These are phyloP conservation scores for Mycena capillaripes DNA, from an alignment of 768 basidiomycete species.

Conservation along the genomic window DNA sequence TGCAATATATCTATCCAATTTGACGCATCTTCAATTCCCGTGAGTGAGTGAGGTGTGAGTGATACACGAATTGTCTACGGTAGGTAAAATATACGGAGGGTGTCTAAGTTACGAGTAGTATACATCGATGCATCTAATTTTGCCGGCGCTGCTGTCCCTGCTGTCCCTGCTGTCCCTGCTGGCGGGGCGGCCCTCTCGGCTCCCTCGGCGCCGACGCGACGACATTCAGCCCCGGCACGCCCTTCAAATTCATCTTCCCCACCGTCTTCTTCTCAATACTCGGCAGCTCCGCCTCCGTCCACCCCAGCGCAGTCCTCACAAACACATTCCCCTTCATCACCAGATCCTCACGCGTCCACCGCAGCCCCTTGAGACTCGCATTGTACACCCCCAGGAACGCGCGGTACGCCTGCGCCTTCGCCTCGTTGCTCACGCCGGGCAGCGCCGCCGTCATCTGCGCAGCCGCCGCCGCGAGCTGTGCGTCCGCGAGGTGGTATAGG, in stretches of 20 bases:
- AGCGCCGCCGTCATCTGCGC: slow-evolving; percentile 45
- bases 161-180: too few species aligned
- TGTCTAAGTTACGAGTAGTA: not conserved
- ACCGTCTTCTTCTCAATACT: slow-evolving; percentile 58
- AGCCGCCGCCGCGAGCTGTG: slow-evolving; percentile 35
- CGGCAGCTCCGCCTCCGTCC: slow-evolving; percentile 51
- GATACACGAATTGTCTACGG: too few species aligned
- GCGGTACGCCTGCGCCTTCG: slow-evolving; percentile 66
- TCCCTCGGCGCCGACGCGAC: slow-evolving; percentile 11
- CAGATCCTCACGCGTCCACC: slow-evolving; percentile 55
- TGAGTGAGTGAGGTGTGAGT: too few species aligned
- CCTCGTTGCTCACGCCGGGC: slow-evolving; percentile 48
- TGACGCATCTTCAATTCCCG: too few species aligned
- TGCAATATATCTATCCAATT: too few species aligned
- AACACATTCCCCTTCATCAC: slow-evolving; percentile 57
- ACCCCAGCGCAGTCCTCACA: slow-evolving; percentile 53
- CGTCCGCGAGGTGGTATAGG: slow-evolving; percentile 14
- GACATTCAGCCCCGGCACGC: slow-evolving; percentile 47
- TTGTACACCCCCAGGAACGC: slow-evolving; percentile 74
- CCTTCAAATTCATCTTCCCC: slow-evolving; percentile 65
- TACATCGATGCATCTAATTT: not conserved
- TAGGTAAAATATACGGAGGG: not conserved
- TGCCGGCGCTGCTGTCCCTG: not conserved
- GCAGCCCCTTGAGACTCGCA: slow-evolving; percentile 49
- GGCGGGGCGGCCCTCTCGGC: not conserved